phyloP scores from a whole-genome alignment of 2,329 filamentous ascomycete species.

The Cladobotryum mycophilum region DNA sequence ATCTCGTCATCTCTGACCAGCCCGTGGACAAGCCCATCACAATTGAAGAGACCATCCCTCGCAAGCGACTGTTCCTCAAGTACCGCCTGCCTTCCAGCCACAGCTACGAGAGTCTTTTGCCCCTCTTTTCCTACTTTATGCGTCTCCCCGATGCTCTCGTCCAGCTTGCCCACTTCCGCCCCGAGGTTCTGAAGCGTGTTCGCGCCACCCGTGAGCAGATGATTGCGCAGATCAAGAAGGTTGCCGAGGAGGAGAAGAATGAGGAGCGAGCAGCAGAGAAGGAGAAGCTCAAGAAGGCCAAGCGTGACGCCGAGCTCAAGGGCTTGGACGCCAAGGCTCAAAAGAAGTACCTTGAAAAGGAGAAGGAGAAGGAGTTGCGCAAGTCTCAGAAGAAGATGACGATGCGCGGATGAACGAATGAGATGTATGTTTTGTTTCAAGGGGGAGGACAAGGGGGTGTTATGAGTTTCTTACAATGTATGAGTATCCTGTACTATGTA shows the following conservation, averaged over 20 bases:
- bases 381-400: conserved; percentile 51
- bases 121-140: conserved; percentile 75
- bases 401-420: conserved; percentile 37
- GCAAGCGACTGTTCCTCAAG: conserved; percentile 80
- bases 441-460: neutral
- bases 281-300: conserved; percentile 76
- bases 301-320: conserved; percentile 77
- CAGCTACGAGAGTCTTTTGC: conserved; percentile 59
- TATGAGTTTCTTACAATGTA: conserved; percentile 4
- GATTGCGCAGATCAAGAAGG: conserved; percentile 70
- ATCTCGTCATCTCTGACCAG: conserved; percentile 84
- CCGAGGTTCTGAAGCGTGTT: conserved; percentile 83
- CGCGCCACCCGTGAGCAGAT: conserved; percentile 73
- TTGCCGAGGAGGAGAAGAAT: conserved; percentile 71
- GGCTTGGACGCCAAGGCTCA: conserved; percentile 74
- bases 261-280: conserved; percentile 69
- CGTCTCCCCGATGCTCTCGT: conserved; percentile 80
- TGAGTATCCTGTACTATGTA: conserved; percentile 12
- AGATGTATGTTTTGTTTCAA: neutral
- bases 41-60: conserved; percentile 74
- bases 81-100: conserved; percentile 61
- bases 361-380: conserved; percentile 66
- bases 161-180: conserved; percentile 72
- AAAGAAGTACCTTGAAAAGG: conserved; percentile 77
- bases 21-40: conserved; percentile 79